Conservation (phyloP, 305 asterid species). For the Fraxinus platypoda region DNA sequence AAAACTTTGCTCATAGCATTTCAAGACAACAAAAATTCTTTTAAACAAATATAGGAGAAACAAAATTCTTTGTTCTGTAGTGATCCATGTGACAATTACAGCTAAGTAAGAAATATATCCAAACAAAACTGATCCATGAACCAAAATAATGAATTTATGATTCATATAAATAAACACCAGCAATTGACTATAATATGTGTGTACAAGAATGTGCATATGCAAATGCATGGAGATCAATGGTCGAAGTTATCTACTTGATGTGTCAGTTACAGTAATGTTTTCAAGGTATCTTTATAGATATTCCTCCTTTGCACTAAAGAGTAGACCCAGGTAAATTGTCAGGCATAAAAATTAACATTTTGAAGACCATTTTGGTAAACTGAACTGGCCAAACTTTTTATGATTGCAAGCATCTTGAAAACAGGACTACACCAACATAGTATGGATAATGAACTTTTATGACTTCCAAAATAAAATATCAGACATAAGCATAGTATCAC, state of each 20-base stretch:
- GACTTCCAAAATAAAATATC: neutral
- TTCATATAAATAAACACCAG: neutral
- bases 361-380: neutral
- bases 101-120: neutral
- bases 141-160: neutral
- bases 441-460: neutral
- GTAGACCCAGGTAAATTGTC: neutral
- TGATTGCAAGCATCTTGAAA: neutral
- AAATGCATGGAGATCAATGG: neutral
- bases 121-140: neutral
- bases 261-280: neutral
- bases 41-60: neutral
- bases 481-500: neutral
- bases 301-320: neutral
- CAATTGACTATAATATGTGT: neutral
- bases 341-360: neutral
- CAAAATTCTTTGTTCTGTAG: neutral
- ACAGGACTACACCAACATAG: neutral
- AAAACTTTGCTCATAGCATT: neutral
- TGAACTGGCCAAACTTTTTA: neutral
- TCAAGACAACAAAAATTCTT: neutral
- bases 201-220: neutral
- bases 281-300: neutral
- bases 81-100: neutral
- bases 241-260: neutral